Conservation (phyloP, 2,329 filamentous ascomycete species). For the Cryphonectria naterciae region DNA sequence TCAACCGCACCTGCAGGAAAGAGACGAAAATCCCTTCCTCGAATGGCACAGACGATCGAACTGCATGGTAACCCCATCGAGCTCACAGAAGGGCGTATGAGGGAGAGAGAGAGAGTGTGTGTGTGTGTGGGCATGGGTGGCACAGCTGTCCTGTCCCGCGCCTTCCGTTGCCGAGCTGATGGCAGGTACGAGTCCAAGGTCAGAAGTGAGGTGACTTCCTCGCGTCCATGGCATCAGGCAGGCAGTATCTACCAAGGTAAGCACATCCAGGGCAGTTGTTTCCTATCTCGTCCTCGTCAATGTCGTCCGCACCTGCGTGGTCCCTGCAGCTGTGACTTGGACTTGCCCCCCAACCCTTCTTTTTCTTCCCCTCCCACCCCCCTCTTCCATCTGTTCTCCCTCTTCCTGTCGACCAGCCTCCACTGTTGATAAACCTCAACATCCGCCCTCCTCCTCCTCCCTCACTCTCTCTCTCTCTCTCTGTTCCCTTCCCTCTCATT, state of each 20-base stretch:
- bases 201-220: conserved; percentile 21
- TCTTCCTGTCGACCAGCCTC: conserved; percentile 3
- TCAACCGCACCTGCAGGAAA: background rate
- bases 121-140: conserved; percentile 3
- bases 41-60: background rate
- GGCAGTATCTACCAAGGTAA: background rate
- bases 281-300: background rate
- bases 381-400: conserved; percentile 5
- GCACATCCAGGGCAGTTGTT: background rate
- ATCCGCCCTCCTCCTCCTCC: conserved; percentile 12
- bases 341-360: background rate
- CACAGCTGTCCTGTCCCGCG: background rate
- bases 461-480: conserved; percentile 2
- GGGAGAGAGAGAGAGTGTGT: background rate
- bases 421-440: conserved; percentile 22
- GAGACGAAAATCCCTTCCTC: background rate
- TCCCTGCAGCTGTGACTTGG: conserved; percentile 12
- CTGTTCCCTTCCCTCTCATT: conserved; percentile 7
- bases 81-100: background rate
- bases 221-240: background rate
- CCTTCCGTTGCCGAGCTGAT: conserved; percentile 22
- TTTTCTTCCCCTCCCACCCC: background rate
- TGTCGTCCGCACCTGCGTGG: background rate
- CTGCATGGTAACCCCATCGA: background rate
- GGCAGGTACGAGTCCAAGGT: conserved; percentile 3